phyloP scores from a whole-genome alignment of 2,329 filamentous ascomycete species.

The Trichoderma sp. region DNA sequence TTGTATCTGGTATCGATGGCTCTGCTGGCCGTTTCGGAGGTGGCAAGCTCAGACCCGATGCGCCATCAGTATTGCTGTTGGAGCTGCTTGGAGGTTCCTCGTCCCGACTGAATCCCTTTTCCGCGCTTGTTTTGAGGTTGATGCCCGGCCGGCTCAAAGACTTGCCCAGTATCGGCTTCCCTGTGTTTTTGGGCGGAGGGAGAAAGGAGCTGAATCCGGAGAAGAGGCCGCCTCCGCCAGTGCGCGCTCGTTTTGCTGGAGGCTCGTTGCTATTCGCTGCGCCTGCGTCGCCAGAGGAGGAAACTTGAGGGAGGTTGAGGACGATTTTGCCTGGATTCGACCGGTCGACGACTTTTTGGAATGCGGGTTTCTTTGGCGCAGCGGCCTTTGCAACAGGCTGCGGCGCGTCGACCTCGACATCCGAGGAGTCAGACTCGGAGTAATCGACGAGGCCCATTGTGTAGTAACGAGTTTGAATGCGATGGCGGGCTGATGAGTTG shows the following conservation, averaged over 20 bases:
- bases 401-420: slow-evolving; percentile 52
- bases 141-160: slow-evolving; percentile 42
- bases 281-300: slow-evolving; percentile 42
- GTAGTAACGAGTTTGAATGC: not conserved
- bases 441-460: slow-evolving; percentile 80
- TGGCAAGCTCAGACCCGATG: slow-evolving; percentile 39
- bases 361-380: slow-evolving; percentile 56
- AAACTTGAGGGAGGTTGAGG: slow-evolving; percentile 68
- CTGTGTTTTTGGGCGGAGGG: slow-evolving; percentile 73
- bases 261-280: slow-evolving; percentile 38
- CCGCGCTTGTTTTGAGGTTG: slow-evolving; percentile 78
- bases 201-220: slow-evolving; percentile 84
- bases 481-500: not conserved
- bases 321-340: slow-evolving; percentile 81
- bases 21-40: slow-evolving; percentile 45
- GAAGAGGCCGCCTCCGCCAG: slow-evolving; percentile 60
- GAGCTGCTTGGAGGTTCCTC: slow-evolving; percentile 29
- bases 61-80: slow-evolving; percentile 27
- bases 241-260: slow-evolving; percentile 71
- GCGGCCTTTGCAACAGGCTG: slow-evolving; percentile 37
- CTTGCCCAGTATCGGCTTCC: slow-evolving; percentile 34
- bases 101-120: slow-evolving; percentile 76
- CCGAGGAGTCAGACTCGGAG: slow-evolving; percentile 81
- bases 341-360: slow-evolving; percentile 80
- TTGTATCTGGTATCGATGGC: slow-evolving; percentile 56